Percentiles rank a stretch among this genome's conserved stretches.
These are phyloP conservation scores for Nakazawaea anatomiae DNA, from an alignment of 805 yeast species.

Conservation along the genomic window DNA sequence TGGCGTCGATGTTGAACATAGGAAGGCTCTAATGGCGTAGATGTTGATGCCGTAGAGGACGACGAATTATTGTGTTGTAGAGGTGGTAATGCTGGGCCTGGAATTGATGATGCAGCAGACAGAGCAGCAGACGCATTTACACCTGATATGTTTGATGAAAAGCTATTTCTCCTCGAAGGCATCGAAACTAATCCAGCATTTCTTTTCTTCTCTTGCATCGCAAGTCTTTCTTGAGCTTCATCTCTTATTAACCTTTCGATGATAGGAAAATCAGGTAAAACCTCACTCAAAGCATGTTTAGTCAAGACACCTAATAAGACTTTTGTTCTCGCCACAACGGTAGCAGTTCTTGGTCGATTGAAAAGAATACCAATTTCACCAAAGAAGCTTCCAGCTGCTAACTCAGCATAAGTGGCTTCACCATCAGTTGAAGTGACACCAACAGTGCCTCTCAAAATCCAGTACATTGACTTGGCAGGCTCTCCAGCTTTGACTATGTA, in stretches of 20 bases:
- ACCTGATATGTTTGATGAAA: conserved; percentile 9
- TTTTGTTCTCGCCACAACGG: conserved; percentile 63
- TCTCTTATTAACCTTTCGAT: conserved; percentile 67
- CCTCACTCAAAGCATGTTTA: conserved; percentile 52
- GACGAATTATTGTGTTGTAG: conserved; percentile 8
- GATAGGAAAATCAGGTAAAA: conserved; percentile 55
- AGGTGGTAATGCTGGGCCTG: conserved; percentile 37
- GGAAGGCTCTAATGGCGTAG: not conserved
- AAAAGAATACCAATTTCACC: conserved; percentile 78
- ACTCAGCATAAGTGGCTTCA: conserved; percentile 66
- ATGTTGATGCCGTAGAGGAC: not conserved
- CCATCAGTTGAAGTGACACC: conserved; percentile 76
- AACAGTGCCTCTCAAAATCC: conserved; percentile 73
- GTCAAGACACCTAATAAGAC: conserved; percentile 67
- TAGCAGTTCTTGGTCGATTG: conserved; percentile 73
- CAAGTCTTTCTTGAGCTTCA: conserved; percentile 73
- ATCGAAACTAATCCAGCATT: conserved; percentile 31
- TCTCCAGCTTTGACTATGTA: conserved; percentile 68
- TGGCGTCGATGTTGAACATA: not conserved
- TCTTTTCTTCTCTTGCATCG: conserved; percentile 61
- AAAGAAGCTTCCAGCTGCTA: conserved; percentile 63
- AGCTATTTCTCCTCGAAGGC: conserved; percentile 12
- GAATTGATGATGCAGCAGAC: conserved; percentile 25
- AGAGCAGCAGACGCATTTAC: conserved; percentile 25
- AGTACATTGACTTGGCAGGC: conserved; percentile 70